These are phyloP conservation scores for Naumovozyma dairenensis DNA, from an alignment of 805 yeast species.

Conservation along the genomic window DNA sequence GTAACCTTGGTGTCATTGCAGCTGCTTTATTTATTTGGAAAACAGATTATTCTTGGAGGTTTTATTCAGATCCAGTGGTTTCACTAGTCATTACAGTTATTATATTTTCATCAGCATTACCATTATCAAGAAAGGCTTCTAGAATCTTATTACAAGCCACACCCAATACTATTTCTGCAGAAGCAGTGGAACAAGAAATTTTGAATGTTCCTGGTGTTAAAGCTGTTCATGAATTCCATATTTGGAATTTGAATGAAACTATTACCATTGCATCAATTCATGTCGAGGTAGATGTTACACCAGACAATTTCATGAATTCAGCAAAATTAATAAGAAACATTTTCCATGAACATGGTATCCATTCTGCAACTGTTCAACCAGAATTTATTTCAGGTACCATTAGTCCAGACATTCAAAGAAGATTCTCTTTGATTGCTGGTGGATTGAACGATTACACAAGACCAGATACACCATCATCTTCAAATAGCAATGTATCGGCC, in stretches of 20 bases:
- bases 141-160: conserved; percentile 87
- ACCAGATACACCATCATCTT: conserved; percentile 15
- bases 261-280: conserved; percentile 83
- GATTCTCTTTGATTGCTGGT: conserved; percentile 26
- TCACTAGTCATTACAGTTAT: conserved; percentile 79
- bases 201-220: conserved; percentile 59
- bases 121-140: conserved; percentile 77
- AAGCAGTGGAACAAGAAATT: conserved; percentile 61
- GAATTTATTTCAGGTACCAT: conserved; percentile 49
- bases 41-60: conserved; percentile 82
- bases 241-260: conserved; percentile 90
- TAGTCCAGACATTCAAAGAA: conserved; percentile 26
- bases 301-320: conserved; percentile 57
- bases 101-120: conserved; percentile 85
- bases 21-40: conserved; percentile 92
- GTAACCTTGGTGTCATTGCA: conserved; percentile 84
- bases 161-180: conserved; percentile 73
- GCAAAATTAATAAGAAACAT: conserved; percentile 70
- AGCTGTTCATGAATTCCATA: conserved; percentile 89
- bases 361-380: conserved; percentile 93
- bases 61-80: conserved; percentile 74
- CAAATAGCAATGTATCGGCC: conserved; percentile 3
- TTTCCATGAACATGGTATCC: conserved; percentile 76
- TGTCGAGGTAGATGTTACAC: conserved; percentile 57
- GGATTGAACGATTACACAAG: conserved; percentile 1